phyloP scores from a whole-genome alignment of 2,329 filamentous ascomycete genomes.

The Shiraia sp. region DNA sequence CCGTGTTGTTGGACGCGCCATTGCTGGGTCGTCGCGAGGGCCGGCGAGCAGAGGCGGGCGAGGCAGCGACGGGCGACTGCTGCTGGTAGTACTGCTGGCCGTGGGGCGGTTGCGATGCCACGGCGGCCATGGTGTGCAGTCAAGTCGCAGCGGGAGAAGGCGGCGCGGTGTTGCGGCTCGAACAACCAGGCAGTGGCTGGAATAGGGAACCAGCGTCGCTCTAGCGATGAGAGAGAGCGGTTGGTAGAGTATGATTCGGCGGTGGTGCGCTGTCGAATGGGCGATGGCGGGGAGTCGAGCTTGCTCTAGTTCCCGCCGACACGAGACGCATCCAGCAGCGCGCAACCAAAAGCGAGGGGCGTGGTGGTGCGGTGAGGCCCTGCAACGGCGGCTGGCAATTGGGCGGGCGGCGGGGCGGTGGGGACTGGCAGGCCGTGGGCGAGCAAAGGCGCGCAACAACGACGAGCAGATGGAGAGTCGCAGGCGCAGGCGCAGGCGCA shows the following conservation, averaged over 20 bases:
- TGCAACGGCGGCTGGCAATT: conserved; percentile 3
- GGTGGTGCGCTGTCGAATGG: conserved; percentile 22
- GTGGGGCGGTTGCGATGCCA: conserved; percentile 40
- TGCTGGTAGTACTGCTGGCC: conserved; percentile 39
- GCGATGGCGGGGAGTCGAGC: conserved; percentile 16
- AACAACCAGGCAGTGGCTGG: conserved; percentile 5
- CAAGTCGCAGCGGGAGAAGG: conserved; percentile 5
- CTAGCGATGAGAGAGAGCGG: conserved; percentile 4
- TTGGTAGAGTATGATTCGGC: conserved; percentile 10
- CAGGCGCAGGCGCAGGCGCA: too few relatives aligned
- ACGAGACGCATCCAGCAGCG: conserved; percentile 8
- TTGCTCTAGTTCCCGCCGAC: conserved; percentile 15
- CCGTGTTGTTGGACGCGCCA: conserved; percentile 46
- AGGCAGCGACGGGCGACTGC: conserved; percentile 32
- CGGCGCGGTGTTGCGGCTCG: conserved; percentile 1
- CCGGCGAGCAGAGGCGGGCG: conserved; percentile 43
- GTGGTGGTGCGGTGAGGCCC: conserved; percentile 10
- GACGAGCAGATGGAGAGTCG: too few relatives aligned
- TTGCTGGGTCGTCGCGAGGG: conserved; percentile 44
- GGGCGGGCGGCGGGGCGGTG: conserved; percentile 4
- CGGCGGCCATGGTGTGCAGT: conserved; percentile 41
- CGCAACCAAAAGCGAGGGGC: conserved; percentile 8
- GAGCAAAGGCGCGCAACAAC: too few relatives aligned
- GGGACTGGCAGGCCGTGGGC: conserved; percentile 3
- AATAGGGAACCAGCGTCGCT: conserved; percentile 5